These are phyloP conservation scores for Pholiota conissans DNA, from an alignment of 768 basidiomycete genomes.

Conservation along the genomic window DNA sequence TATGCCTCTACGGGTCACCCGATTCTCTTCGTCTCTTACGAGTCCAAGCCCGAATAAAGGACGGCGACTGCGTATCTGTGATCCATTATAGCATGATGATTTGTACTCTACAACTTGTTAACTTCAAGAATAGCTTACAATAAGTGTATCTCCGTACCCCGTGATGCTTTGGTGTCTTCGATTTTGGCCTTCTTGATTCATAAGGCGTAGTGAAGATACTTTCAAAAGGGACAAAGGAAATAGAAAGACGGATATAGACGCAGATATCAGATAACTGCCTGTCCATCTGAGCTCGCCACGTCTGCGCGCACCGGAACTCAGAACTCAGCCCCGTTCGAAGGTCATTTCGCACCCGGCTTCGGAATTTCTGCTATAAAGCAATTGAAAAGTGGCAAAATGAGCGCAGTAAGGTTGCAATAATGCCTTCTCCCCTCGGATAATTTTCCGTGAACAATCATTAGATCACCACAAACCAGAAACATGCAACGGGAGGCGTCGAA, in stretches of 20 bases:
- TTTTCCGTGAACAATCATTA: too few species aligned
- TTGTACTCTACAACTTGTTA: neutral
- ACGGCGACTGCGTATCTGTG: neutral
- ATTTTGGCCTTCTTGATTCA: neutral
- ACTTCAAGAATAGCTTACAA: neutral
- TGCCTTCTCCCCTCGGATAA: too few species aligned
- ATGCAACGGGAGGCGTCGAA: too few species aligned
- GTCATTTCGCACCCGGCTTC: neutral
- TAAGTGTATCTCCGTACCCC: neutral
- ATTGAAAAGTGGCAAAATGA: neutral
- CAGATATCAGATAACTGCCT: neutral
- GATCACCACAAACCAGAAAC: too few species aligned
- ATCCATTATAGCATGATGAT: neutral
- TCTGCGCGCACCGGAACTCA: neutral
- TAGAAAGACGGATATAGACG: neutral
- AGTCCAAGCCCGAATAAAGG: neutral
- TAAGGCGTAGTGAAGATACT: neutral
- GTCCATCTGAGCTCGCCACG: neutral
- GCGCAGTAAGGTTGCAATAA: neutral
- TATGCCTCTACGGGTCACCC: neutral
- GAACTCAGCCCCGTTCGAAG: neutral
- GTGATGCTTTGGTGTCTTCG: neutral
- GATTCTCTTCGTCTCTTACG: neutral
- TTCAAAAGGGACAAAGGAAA: too few species aligned
- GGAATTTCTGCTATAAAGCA: neutral